Evolutionary conservation across 2,329 filamentous ascomycete genomes (phyloP).

Genomic region (Ramularia endophylla): DNA sequence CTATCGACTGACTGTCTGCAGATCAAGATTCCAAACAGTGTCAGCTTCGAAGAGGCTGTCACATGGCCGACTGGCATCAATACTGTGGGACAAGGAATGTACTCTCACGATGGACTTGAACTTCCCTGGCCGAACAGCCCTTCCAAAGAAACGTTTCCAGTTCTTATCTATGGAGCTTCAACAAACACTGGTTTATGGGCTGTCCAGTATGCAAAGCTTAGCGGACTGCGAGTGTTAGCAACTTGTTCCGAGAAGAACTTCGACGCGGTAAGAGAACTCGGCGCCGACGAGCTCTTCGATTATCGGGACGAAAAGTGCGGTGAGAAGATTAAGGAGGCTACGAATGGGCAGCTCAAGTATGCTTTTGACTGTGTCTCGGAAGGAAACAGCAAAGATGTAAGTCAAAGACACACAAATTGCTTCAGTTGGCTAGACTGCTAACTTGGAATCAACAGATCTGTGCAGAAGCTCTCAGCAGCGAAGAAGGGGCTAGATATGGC

Average conservation of each 20-base stretch:
- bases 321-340: conserved; percentile 34
- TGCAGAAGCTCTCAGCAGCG: conserved; percentile 13
- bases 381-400: conserved; percentile 9
- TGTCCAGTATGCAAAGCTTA: conserved; percentile 44
- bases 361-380: conserved; percentile 14
- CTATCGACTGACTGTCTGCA: conserved; percentile 18
- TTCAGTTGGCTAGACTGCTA: no score
- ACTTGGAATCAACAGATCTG: conserved; percentile 15
- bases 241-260: conserved; percentile 44
- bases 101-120: conserved; percentile 21
- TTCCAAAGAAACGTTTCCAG: neutral
- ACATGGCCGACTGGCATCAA: conserved; percentile 47
- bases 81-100: conserved; percentile 46
- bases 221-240: conserved; percentile 32
- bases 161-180: conserved; percentile 31
- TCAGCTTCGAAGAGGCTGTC: conserved; percentile 48
- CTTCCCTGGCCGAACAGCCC: conserved; percentile 5
- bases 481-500: conserved; percentile 11
- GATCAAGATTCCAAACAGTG: conserved; percentile 40
- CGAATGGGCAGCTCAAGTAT: conserved; percentile 10
- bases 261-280: conserved; percentile 38
- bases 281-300: conserved; percentile 44
- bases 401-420: no score
- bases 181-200: conserved; percentile 46
- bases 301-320: conserved; percentile 39